These are phyloP conservation scores for Gracilaria gracilis DNA, from an alignment of 23 red algal species.

Conservation along the genomic window DNA sequence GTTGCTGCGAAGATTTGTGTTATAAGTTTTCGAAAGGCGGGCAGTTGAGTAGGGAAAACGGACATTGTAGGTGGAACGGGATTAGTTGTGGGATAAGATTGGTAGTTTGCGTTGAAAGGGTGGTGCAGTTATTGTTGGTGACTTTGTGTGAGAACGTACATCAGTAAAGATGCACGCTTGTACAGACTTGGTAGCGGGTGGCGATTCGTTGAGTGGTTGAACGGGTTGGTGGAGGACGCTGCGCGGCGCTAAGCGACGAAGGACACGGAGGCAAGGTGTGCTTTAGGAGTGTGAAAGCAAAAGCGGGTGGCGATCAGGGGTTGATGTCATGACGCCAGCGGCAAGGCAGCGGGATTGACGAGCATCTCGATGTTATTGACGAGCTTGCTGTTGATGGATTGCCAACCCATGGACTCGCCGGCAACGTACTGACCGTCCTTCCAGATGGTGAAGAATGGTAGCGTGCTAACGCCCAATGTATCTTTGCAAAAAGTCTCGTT, in stretches of 20 bases:
- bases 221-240: neutral
- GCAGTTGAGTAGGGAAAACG: neutral
- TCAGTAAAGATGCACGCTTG: conserved; percentile 18
- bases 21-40: neutral
- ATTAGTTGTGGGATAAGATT: neutral
- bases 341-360: neutral
- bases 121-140: neutral
- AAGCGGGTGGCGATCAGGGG: neutral
- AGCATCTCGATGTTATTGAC: conserved; percentile 24
- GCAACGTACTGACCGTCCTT: conserved; percentile 23
- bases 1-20: neutral
- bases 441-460: conserved; percentile 58
- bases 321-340: neutral
- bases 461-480: conserved; percentile 26
- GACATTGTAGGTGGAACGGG: neutral
- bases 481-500: conserved; percentile 51
- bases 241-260: neutral
- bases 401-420: conserved; percentile 60
- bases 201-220: neutral
- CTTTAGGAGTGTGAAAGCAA: conserved; percentile 5
- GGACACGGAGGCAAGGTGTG: conserved; percentile 7
- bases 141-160: conserved; percentile 4
- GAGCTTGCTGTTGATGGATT: conserved; percentile 45
- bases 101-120: neutral
- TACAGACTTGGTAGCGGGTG: neutral